Evolutionary conservation across 129 eudicot genomes (phyloP).

Genomic region (Flaveria sonorensis): DNA sequence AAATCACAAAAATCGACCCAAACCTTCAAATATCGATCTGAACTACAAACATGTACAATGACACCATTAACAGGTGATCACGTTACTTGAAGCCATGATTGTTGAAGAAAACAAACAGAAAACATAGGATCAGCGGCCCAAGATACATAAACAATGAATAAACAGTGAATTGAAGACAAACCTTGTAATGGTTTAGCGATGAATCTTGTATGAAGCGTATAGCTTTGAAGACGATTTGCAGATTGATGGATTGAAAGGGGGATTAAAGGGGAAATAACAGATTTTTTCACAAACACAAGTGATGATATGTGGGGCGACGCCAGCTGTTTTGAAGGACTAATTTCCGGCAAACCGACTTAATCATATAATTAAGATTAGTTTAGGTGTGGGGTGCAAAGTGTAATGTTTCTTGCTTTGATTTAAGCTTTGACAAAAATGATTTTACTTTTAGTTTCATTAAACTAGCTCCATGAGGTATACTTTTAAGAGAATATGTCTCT

Average conservation of each 20-base stretch:
- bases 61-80: not conserved
- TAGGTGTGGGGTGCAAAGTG: conserved; percentile 1
- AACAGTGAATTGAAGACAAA: not conserved
- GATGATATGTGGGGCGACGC: not conserved
- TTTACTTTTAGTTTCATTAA: too few species aligned
- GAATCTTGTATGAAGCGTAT: conserved; percentile 16
- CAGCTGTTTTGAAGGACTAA: conserved; percentile 25
- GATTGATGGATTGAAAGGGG: not conserved
- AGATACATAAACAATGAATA: not conserved
- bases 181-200: conserved; percentile 21
- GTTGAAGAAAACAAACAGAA: not conserved
- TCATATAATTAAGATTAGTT: conserved; percentile 9
- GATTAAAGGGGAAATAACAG: not conserved
- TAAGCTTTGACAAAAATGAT: not conserved
- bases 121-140: not conserved
- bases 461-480: too few species aligned
- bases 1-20: not conserved
- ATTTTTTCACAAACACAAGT: too few species aligned
- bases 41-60: not conserved
- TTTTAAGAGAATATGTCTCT: too few species aligned
- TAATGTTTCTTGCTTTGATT: not conserved
- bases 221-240: not conserved
- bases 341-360: conserved; percentile 14
- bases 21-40: not conserved
- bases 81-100: not conserved